A percentile compares a stretch with the other conserved stretches of the same genome.
Evolutionary conservation across 345 rosid species (phyloP).

Genomic region (Anastatica hierochuntica): DNA sequence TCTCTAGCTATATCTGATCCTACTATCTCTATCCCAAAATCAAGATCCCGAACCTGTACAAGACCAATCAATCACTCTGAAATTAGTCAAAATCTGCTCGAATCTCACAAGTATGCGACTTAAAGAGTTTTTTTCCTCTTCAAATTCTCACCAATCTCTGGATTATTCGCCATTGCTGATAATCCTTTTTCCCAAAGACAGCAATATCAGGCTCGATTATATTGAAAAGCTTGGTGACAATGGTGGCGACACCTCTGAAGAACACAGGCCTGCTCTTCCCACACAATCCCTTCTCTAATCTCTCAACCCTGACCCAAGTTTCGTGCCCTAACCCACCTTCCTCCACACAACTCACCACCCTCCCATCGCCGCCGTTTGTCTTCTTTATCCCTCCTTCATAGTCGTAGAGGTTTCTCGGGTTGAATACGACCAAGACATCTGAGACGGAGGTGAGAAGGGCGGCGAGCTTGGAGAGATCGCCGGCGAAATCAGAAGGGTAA

Average conservation of each 20-base stretch:
- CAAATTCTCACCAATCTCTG: slow-evolving; percentile 47
- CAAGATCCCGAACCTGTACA: slow-evolving; percentile 73
- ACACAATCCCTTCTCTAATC: slow-evolving; percentile 75
- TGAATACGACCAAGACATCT: slow-evolving; percentile 61
- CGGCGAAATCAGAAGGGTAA: slow-evolving; percentile 82
- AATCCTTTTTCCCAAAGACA: slow-evolving; percentile 78
- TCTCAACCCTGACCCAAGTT: slow-evolving; percentile 91
- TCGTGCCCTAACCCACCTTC: slow-evolving; percentile 56
- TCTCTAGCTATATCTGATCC: slow-evolving; percentile 70
- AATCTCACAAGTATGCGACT: not conserved
- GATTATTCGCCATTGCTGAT: slow-evolving; percentile 72
- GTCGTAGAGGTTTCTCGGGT: slow-evolving; percentile 70
- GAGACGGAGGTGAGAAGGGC: slow-evolving; percentile 44
- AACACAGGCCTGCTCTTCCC: slow-evolving; percentile 87
- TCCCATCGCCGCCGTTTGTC: slow-evolving; percentile 7
- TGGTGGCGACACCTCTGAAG: slow-evolving; percentile 79
- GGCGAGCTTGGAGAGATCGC: slow-evolving; percentile 55
- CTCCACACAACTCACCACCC: slow-evolving; percentile 52
- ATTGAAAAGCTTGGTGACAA: slow-evolving; percentile 73
- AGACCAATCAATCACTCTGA: not conserved
- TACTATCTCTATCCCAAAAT: slow-evolving; percentile 56
- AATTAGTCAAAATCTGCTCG: not conserved
- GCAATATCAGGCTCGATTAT: slow-evolving; percentile 87
- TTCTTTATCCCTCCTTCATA: slow-evolving; percentile 9
- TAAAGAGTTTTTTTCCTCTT: no score